phyloP scores from a whole-genome alignment of 305 asterid genomes.

The Rubia peregrina region DNA sequence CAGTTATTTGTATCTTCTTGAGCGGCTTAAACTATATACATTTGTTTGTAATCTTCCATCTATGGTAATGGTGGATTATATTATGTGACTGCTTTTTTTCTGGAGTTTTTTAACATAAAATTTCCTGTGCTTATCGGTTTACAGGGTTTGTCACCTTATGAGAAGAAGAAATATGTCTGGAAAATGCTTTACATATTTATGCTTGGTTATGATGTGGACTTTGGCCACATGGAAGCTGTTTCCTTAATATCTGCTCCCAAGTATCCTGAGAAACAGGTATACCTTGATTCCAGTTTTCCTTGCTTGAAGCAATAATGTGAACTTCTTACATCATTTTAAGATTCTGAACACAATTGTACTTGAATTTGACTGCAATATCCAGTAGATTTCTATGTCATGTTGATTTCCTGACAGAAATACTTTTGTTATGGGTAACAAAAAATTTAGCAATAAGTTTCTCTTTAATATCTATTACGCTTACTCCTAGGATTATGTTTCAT shows the following conservation, averaged over 20 bases:
- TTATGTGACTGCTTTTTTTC: background rate
- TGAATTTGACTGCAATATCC: background rate
- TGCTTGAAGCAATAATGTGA: background rate
- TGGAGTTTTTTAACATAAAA: slow-evolving; percentile 1
- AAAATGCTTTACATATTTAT: slow-evolving; percentile 96
- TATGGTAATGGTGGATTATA: background rate
- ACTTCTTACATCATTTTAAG: background rate
- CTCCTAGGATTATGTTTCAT: background rate
- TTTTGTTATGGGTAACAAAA: background rate
- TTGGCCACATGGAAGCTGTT: slow-evolving; percentile 99
- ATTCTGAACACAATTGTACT: background rate
- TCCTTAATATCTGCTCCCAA: slow-evolving; percentile 98
- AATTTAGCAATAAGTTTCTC: background rate
- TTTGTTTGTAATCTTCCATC: background rate
- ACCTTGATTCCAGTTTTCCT: slow-evolving; percentile 2
- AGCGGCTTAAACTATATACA: background rate
- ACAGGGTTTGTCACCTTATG: slow-evolving; percentile 89
- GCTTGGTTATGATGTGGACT: slow-evolving; percentile 99
- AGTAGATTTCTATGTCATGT: background rate
- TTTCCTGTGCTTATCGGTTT: slow-evolving; percentile 20
- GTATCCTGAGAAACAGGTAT: slow-evolving; percentile 99
- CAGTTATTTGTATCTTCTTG: background rate
- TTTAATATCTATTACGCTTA: no score
- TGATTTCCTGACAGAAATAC: background rate
- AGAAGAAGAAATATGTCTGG: slow-evolving; percentile 99